These are phyloP conservation scores for Immersiella caudata DNA, from an alignment of 495 filamentous ascomycete species.

Conservation along the genomic window DNA sequence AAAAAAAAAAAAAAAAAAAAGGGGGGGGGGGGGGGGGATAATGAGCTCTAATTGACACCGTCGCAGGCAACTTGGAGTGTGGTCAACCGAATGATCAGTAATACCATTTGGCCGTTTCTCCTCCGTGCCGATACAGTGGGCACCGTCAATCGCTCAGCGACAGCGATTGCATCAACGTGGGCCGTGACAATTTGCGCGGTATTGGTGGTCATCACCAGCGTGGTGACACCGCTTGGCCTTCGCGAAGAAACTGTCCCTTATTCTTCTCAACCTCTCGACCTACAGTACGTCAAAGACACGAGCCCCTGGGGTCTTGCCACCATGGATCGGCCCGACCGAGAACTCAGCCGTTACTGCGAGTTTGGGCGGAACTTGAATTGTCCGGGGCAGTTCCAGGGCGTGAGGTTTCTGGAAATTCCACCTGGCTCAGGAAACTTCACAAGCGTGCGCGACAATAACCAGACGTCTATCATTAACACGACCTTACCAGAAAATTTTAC, in stretches of 20 bases:
- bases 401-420: neutral
- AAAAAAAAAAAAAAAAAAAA: too few relatives aligned
- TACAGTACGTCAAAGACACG: neutral
- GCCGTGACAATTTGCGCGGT: neutral
- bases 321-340: neutral
- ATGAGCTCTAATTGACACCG: too few relatives aligned
- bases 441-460: neutral
- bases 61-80: too few relatives aligned
- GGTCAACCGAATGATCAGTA: neutral
- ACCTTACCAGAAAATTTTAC: too few relatives aligned
- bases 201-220: neutral
- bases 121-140: neutral
- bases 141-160: neutral
- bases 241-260: neutral
- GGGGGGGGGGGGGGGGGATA: too few relatives aligned
- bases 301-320: neutral
- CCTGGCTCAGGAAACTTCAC: neutral
- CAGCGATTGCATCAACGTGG: neutral
- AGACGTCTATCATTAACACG: too few relatives aligned
- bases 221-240: conserved; percentile 4
- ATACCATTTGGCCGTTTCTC: conserved; percentile 3
- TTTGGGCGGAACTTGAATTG: neutral
- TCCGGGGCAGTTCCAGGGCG: conserved; percentile 10
- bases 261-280: neutral
- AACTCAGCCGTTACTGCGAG: neutral